Conservation (phyloP, 31 red algal genomes). For the Bonnemaisonia californica region DNA sequence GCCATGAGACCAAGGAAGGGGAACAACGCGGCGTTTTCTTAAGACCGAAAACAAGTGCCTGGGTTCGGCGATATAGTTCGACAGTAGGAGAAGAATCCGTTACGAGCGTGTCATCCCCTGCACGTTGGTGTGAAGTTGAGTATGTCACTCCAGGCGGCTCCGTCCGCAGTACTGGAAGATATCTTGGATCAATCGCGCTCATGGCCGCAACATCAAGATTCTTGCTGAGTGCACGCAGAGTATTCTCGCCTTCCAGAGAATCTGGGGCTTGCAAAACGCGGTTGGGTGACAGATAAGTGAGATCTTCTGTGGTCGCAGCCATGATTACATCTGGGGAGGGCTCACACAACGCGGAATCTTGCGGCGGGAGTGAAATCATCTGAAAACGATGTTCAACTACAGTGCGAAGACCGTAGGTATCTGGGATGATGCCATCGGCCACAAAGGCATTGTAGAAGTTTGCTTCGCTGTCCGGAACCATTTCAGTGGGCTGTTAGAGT, state of each 20-base stretch:
- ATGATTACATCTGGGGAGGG: conserved; percentile 16
- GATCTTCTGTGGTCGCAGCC: conserved; percentile 2
- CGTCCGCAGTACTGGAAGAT: conserved; percentile 32
- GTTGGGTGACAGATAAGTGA: neutral
- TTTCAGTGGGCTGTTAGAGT: neutral
- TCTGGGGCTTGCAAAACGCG: neutral
- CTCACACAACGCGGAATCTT: neutral
- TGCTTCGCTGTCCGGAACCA: conserved; percentile 23
- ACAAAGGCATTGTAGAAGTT: conserved; percentile 49
- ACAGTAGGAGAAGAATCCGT: too few species aligned
- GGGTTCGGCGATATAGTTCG: neutral
- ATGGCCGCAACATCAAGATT: conserved; percentile 43
- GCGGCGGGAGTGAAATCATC: conserved; percentile 37
- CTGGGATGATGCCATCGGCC: conserved; percentile 56
- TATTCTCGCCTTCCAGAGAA: conserved; percentile 25
- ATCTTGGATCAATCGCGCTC: conserved; percentile 30
- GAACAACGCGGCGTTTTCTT: neutral
- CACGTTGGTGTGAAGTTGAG: neutral
- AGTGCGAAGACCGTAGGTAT: conserved; percentile 47
- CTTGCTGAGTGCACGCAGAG: conserved; percentile 35
- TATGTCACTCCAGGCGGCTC: conserved; percentile 28
- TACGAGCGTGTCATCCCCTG: neutral
- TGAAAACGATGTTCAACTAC: conserved; percentile 56
- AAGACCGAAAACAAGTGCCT: neutral
- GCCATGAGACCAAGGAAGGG: conserved; percentile 46